Conservation (phyloP, 1,284 basidiomycete genomes). For the Melanopsichium pennsylvanicum region DNA sequence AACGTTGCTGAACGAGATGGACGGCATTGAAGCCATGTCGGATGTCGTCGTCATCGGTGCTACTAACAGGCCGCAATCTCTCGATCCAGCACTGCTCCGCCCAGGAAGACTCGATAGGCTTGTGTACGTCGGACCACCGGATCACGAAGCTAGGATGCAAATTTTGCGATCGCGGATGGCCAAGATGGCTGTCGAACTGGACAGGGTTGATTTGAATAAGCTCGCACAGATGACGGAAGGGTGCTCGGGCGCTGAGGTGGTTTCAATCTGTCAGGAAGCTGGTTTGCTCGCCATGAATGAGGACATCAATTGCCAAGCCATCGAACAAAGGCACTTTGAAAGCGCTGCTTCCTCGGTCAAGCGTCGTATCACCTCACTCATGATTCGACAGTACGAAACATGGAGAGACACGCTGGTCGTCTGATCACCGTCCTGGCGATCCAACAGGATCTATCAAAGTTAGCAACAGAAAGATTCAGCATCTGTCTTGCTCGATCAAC, state of each 20-base stretch:
- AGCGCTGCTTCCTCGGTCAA: conserved; percentile 78
- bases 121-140: conserved; percentile 91
- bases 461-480: too few species aligned
- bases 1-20: conserved; percentile 92
- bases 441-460: too few species aligned
- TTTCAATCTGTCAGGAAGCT: conserved; percentile 92
- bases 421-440: conserved; percentile 3
- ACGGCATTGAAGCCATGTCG: conserved; percentile 90
- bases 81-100: conserved; percentile 92
- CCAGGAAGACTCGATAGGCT: conserved; percentile 95
- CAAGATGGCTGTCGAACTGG: conserved; percentile 79
- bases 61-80: conserved; percentile 91
- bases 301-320: conserved; percentile 78
- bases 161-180: conserved; percentile 81
- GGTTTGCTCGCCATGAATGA: conserved; percentile 88
- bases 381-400: conserved; percentile 66
- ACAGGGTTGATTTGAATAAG: conserved; percentile 74
- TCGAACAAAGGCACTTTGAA: conserved; percentile 78
- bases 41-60: conserved; percentile 95
- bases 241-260: conserved; percentile 94
- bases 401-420: conserved; percentile 51
- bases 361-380: conserved; percentile 84
- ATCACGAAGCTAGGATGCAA: conserved; percentile 78
- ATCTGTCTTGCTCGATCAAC: too few species aligned
- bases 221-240: conserved; percentile 80